Conservation (phyloP, 2,329 filamentous ascomycete species). For the Aspergillus brasiliensis region DNA sequence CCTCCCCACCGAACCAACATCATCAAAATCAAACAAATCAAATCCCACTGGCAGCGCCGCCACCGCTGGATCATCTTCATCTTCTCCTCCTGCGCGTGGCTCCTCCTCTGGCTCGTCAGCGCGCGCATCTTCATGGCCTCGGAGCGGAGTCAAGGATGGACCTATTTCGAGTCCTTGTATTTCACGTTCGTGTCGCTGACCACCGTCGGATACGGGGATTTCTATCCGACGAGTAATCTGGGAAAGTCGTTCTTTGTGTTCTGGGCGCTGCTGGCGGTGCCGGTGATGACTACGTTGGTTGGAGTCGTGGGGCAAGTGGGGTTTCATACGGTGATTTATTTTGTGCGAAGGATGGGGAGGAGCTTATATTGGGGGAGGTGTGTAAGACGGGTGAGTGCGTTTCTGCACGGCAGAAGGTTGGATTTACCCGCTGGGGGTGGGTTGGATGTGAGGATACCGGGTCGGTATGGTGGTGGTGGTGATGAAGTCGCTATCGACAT, state of each 20-base stretch:
- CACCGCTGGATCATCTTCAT: constrained; percentile 36
- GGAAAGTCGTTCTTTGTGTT: constrained; percentile 60
- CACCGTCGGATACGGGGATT: constrained; percentile 60
- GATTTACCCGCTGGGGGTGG: neutral
- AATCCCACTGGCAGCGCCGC: neutral
- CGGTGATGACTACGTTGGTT: constrained; percentile 49
- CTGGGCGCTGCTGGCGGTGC: constrained; percentile 58
- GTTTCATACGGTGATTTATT: neutral
- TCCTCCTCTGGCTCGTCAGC: constrained; percentile 50
- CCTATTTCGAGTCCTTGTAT: constrained; percentile 56
- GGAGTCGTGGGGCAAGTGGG: neutral
- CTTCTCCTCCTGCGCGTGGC: constrained; percentile 41
- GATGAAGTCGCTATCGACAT: neutral
- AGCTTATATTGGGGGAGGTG: neutral
- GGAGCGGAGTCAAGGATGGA: constrained; percentile 52
- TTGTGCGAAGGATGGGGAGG: neutral
- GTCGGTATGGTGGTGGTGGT: no score
- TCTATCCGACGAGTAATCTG: constrained; percentile 49
- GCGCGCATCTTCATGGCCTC: constrained; percentile 53
- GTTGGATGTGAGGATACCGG: neutral
- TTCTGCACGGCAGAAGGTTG: neutral
- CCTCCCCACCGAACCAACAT: no score
- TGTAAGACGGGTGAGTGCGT: neutral
- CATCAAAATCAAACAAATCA: neutral
- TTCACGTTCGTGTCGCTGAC: constrained; percentile 56